Evolutionary conservation across 805 yeast genomes (phyloP).

Genomic region (Cyberlindnera xishuangbannaensis): DNA sequence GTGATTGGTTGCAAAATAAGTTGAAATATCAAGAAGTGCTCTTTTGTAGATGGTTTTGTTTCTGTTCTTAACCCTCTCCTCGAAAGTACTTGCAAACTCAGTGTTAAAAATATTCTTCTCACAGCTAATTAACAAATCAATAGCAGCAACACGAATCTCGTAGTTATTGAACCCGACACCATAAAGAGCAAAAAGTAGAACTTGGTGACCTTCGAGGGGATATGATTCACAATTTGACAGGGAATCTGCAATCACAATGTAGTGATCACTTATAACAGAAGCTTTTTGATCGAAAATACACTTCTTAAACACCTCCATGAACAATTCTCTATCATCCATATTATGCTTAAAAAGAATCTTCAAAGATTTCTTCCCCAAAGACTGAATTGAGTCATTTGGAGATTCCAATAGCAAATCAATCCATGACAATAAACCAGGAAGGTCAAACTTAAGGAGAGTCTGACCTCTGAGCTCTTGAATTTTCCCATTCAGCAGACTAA

Average conservation of each 20-base stretch:
- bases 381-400: constrained; percentile 49
- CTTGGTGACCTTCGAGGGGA: constrained; percentile 53
- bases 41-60: constrained; percentile 83
- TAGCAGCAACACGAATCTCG: constrained; percentile 67
- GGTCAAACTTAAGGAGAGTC: constrained; percentile 61
- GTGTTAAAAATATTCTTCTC: constrained; percentile 57
- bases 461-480: constrained; percentile 47
- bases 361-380: constrained; percentile 66
- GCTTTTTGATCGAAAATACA: constrained; percentile 57
- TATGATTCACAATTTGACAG: constrained; percentile 42
- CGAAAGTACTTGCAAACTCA: constrained; percentile 48
- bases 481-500: constrained; percentile 71
- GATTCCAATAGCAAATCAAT: constrained; percentile 64
- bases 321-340: constrained; percentile 42
- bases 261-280: constrained; percentile 61
- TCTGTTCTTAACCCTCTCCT: constrained; percentile 65
- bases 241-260: constrained; percentile 63
- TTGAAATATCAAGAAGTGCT: constrained; percentile 74
- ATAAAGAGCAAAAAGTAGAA: constrained; percentile 69
- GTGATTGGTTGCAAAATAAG: constrained; percentile 57
- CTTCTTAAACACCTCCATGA: constrained; percentile 58
- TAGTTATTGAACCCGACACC: constrained; percentile 70
- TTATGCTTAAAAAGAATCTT: constrained; percentile 61
- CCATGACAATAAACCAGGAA: constrained; percentile 69
- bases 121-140: constrained; percentile 58